A percentile compares a stretch with the other conserved stretches of the same genome.
Evolutionary conservation across 2,329 filamentous ascomycete genomes (phyloP).

Genomic region (Alternaria arbusti): DNA sequence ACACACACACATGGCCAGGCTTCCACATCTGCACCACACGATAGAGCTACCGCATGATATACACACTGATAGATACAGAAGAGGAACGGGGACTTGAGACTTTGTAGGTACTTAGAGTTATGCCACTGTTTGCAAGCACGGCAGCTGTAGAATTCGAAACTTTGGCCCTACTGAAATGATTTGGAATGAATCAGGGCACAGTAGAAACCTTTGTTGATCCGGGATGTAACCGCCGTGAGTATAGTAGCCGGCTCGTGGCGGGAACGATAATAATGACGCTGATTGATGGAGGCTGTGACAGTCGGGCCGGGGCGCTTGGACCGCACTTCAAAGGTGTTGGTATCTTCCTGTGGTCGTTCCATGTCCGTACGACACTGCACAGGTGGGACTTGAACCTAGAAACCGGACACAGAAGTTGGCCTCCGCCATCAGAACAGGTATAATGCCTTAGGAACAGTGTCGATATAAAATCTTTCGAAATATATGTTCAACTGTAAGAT

Average conservation of each 20-base stretch:
- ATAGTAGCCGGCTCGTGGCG: conserved; percentile 33
- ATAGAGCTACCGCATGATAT: conserved; percentile 12
- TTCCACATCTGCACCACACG: conserved; percentile 24
- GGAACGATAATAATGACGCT: conserved; percentile 29
- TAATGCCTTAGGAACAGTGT: conserved; percentile 19
- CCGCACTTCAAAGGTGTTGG: conserved; percentile 19
- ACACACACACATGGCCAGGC: conserved; percentile 3
- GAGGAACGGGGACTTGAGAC: conserved; percentile 30
- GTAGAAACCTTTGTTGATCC: conserved; percentile 31
- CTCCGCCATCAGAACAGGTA: conserved; percentile 34
- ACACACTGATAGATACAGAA: conserved; percentile 25
- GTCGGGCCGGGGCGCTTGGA: conserved; percentile 26
- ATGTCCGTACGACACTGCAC: conserved; percentile 38
- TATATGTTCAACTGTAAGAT: conserved; percentile 7
- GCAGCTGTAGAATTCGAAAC: conserved; percentile 10
- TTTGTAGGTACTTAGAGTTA: conserved; percentile 10
- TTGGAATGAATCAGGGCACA: conserved; percentile 26
- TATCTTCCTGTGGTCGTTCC: conserved; percentile 44
- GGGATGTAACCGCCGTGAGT: conserved; percentile 27
- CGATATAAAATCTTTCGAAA: conserved; percentile 12
- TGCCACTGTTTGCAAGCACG: conserved; percentile 8
- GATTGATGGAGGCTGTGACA: conserved; percentile 14
- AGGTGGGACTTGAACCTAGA: conserved; percentile 26
- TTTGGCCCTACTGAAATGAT: conserved; percentile 19
- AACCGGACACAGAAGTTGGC: conserved; percentile 20